Conservation (phyloP, 768 basidiomycete genomes). For the Asterophora parasitica region DNA sequence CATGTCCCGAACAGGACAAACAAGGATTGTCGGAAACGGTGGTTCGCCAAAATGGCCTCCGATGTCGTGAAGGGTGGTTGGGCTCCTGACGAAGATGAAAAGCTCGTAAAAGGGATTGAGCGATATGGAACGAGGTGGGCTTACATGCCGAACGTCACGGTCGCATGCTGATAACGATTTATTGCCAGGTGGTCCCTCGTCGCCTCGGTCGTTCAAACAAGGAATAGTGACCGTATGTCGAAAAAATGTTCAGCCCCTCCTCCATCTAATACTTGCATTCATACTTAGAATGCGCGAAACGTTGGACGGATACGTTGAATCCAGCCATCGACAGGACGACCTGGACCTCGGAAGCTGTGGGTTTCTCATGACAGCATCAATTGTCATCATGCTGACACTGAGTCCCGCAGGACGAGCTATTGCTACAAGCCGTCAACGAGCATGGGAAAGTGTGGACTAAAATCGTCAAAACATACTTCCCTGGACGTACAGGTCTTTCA, state of each 20-base stretch:
- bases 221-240: conserved; percentile 55
- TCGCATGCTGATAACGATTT: conserved; percentile 6
- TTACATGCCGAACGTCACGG: not conserved
- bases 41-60: conserved; percentile 62
- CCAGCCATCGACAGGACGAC: conserved; percentile 56
- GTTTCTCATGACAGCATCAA: conserved; percentile 11
- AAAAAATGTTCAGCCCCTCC: too few species aligned
- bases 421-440: conserved; percentile 49
- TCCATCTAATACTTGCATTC: conserved; percentile 11
- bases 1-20: conserved; percentile 59
- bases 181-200: conserved; percentile 49
- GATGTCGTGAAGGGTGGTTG: conserved; percentile 60
- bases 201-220: conserved; percentile 49
- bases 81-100: conserved; percentile 58
- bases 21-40: conserved; percentile 61
- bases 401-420: conserved; percentile 40
- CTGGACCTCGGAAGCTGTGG: conserved; percentile 52
- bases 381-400: conserved; percentile 7
- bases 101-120: conserved; percentile 51
- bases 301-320: conserved; percentile 59
- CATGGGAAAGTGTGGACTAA: conserved; percentile 61
- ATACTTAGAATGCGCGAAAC: conserved; percentile 58
- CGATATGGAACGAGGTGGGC: conserved; percentile 50
- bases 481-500: conserved; percentile 53
- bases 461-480: conserved; percentile 58